A percentile compares a stretch with the other conserved stretches of the same genome.
phyloP scores from a whole-genome alignment of 2,329 filamentous ascomycete species.

The Pseudogymnoascus pannorum region DNA sequence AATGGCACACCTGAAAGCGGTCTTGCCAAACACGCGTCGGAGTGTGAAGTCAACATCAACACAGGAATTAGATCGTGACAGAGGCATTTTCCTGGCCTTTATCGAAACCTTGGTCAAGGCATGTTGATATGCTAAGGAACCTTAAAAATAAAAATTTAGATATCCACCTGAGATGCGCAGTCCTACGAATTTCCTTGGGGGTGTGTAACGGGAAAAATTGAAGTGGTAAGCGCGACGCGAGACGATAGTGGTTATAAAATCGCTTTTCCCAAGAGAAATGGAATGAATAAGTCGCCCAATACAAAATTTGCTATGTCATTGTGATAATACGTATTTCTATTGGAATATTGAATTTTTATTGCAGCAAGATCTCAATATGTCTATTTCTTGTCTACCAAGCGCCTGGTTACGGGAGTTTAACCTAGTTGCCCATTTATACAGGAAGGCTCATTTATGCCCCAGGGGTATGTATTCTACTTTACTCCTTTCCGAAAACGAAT shows the following conservation, averaged over 20 bases:
- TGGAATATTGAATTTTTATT: not conserved
- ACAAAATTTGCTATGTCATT: not conserved
- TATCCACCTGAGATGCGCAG: not conserved
- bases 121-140: not conserved
- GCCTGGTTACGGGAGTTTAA: not conserved
- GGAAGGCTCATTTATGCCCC: not conserved
- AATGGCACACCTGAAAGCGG: conserved; percentile 54
- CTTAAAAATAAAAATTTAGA: not conserved
- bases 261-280: not conserved
- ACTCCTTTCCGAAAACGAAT: conserved; percentile 35
- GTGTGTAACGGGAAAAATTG: not conserved
- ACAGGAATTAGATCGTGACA: conserved; percentile 41
- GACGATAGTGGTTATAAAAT: not conserved
- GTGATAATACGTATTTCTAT: not conserved
- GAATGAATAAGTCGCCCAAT: not conserved
- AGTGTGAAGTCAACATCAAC: conserved; percentile 69
- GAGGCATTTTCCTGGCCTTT: conserved; percentile 33
- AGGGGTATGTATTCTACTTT: not conserved
- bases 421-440: not conserved
- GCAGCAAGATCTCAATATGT: not conserved
- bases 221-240: conserved; percentile 2
- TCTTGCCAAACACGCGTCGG: conserved; percentile 65
- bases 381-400: not conserved
- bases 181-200: not conserved
- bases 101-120: not conserved